Evolutionary conservation across 139 green algal species (phyloP), one percentile per base, ranked within the genome.

Genomic region (Picochlorum costavermella): DNA sequence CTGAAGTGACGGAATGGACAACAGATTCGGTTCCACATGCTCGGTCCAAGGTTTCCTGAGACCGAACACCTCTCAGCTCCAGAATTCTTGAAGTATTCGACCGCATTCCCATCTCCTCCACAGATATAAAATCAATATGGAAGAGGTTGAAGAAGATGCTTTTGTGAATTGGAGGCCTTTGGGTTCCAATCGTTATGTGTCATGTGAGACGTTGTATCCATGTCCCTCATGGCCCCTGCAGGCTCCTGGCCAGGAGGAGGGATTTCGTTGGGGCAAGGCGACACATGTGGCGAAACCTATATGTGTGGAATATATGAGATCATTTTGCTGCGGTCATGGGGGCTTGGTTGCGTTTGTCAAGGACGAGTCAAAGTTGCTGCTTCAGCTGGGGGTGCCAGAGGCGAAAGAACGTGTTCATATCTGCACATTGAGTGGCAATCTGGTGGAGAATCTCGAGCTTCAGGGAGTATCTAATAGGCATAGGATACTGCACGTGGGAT

Each of bases 291-390:
- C 33, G 11, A 53, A 26, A 53, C 4, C 23, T 59, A 30, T 59
- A 59, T 30, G 8, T 30, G 10, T 33, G 6, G 46, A 55, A 20
- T 23, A 55, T 30, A 20, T 30, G 20, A 30, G 71, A 23, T 25
- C 73, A 16, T 73, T 69, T 29, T 75, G 49, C 12, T 77, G 78
- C 0, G 62, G 68, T 0, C 90, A 78, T 69, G 91, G 85, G 6
- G 90, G 90, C 6, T 90, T 89, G 10, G 80, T 96, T 13, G 91
- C 89, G 0, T 71, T 76, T 14, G 69, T 92, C 10, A 73, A 89
- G 0, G 90, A 97, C 69, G 86, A 95, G 33, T 60, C 60, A 17
- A 85, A 88, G 58, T 75, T 93, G 16, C 73, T 95, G 37, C 63
- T 89, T 9, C 65, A 70, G n/a, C 26, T 70, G 45, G 70, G 70